These are phyloP conservation scores for Atkinsonella hypoxylon DNA, from an alignment of 2,329 filamentous ascomycete genomes.

Conservation along the genomic window DNA sequence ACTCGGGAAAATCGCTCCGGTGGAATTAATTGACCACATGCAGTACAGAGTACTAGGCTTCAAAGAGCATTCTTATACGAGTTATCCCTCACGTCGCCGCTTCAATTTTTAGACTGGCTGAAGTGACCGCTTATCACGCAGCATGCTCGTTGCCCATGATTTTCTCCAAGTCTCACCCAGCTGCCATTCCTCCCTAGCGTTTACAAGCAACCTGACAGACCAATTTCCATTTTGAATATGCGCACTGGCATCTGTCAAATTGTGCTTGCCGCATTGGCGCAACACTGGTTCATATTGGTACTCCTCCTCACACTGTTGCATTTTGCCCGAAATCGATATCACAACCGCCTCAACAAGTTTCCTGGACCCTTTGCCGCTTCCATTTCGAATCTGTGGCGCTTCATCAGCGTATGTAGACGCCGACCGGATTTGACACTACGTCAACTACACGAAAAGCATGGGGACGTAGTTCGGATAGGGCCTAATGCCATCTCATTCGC, in stretches of 20 bases:
- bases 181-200: too few relatives aligned
- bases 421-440: neutral
- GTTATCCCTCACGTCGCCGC: too few relatives aligned
- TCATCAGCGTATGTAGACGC: neutral
- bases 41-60: too few relatives aligned
- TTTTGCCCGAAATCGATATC: neutral
- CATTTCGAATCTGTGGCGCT: neutral
- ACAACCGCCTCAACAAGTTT: neutral
- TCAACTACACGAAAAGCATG: neutral
- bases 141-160: too few relatives aligned
- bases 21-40: too few relatives aligned
- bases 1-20: too few relatives aligned
- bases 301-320: neutral
- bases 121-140: too few relatives aligned
- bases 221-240: too few relatives aligned
- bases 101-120: too few relatives aligned
- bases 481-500: neutral
- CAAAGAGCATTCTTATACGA: too few relatives aligned
- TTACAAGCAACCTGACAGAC: too few relatives aligned
- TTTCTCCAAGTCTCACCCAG: too few relatives aligned
- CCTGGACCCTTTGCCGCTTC: neutral
- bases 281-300: neutral
- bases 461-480: neutral
- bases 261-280: neutral
- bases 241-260: neutral